Percentiles rank a stretch among this genome's conserved stretches.
Evolutionary conservation across 2,329 filamentous ascomycete species (phyloP).

Genomic region (Zymoseptoria pseudotritici): DNA sequence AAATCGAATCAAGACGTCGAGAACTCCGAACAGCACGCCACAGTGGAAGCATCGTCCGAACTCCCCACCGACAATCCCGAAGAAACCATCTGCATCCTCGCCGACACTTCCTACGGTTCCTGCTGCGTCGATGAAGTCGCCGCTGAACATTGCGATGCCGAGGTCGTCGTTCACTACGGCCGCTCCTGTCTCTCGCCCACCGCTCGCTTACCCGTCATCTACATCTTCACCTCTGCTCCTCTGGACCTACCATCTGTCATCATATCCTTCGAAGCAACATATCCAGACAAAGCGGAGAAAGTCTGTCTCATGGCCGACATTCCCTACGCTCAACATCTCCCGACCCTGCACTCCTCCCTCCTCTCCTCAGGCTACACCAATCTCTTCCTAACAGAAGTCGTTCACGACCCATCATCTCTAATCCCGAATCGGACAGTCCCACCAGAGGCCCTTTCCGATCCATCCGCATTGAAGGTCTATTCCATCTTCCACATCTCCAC

Average conservation of each 20-base stretch:
- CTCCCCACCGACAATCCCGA: neutral
- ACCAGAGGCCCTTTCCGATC: slow-evolving; percentile 37
- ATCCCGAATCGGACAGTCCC: slow-evolving; percentile 79
- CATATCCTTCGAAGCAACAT: slow-evolving; percentile 60
- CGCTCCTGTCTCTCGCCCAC: slow-evolving; percentile 87
- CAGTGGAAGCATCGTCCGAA: slow-evolving; percentile 1
- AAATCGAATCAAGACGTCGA: neutral
- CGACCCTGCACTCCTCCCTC: slow-evolving; percentile 49
- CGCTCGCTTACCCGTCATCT: slow-evolving; percentile 75
- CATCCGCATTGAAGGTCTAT: slow-evolving; percentile 54
- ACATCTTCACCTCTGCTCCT: slow-evolving; percentile 73
- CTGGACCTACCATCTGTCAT: slow-evolving; percentile 56
- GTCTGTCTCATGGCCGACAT: slow-evolving; percentile 84
- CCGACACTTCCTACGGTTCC: slow-evolving; percentile 91
- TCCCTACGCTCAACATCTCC: slow-evolving; percentile 71
- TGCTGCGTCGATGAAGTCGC: slow-evolving; percentile 97
- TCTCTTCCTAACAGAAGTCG: slow-evolving; percentile 61
- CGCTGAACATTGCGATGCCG: slow-evolving; percentile 83
- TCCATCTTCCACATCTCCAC: slow-evolving; percentile 78
- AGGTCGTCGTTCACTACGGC: slow-evolving; percentile 91
- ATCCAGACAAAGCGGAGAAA: slow-evolving; percentile 55
- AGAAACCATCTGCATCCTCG: slow-evolving; percentile 68
- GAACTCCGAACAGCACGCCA: neutral
- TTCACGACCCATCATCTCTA: slow-evolving; percentile 68
- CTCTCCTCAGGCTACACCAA: slow-evolving; percentile 57